Percentiles rank a stretch among this genome's conserved stretches.
Conservation (phyloP, 257 asterid species). For the Solanum chilense region DNA sequence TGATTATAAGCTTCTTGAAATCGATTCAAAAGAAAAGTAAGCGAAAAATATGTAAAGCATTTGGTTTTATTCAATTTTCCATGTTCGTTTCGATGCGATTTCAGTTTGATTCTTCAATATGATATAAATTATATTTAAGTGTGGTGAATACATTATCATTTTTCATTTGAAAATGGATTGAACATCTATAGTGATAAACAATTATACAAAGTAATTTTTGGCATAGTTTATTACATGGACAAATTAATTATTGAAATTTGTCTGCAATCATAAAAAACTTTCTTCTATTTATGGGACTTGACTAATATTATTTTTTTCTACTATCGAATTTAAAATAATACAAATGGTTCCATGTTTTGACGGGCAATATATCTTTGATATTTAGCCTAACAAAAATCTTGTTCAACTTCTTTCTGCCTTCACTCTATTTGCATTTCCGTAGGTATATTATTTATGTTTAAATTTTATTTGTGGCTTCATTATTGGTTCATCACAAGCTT, state of each 20-base stretch:
- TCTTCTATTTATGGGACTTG: neutral
- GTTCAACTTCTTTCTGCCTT: neutral
- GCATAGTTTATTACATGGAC: too few relatives aligned
- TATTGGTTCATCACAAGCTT: neutral
- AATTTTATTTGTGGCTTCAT: neutral
- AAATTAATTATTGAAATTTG: too few relatives aligned
- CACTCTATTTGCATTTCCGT: neutral
- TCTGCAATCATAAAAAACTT: neutral
- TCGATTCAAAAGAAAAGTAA: neutral
- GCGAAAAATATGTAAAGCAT: neutral
- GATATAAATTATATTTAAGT: neutral
- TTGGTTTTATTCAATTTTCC: neutral
- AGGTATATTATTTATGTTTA: neutral
- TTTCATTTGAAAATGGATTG: neutral
- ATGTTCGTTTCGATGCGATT: neutral
- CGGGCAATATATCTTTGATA: neutral
- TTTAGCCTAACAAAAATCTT: neutral
- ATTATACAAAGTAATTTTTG: too few relatives aligned
- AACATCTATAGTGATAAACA: neutral
- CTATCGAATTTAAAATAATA: neutral
- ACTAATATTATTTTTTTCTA: neutral
- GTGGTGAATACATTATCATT: neutral
- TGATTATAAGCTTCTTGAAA: neutral
- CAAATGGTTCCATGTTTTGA: neutral
- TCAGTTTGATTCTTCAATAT: neutral